Base-by-base conservation (phyloP, 805 yeast species). In the Zygosaccharomyces gambellarensis region DNA sequence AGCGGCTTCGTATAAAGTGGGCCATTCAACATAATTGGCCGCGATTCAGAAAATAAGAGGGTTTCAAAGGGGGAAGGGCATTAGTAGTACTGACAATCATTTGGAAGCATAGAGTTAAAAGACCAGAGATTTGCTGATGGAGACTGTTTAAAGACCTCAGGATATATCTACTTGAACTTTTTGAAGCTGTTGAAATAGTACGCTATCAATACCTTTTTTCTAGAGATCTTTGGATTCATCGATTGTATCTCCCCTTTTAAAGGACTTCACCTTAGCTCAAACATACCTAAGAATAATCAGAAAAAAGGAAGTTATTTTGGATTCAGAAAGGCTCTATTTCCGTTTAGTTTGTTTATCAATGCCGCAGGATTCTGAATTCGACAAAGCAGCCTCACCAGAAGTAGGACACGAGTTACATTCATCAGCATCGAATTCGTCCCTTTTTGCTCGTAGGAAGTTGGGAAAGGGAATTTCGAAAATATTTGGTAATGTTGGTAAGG, bases 381-480 rank as follows among this genome's bases (percentile, higher is more conserved):
- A 43, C 17, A 43, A 19, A 14, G 25, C 43, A 31, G 29, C 41
- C 5, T 43, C 55, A 4, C 52, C 45, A 19, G 52, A 43, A 27
- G 47, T 39, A 23, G 52, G 50, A 12, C 45, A 46, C 39, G 49
- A 50, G 2, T 36, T 47, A 9, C 39, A 49, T 27, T 52, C 55
- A 23, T 27, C 49, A 6, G 42, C 49, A 36, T 52, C 55, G 14
- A 47, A 32, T 27, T 46, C 50, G 3, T 49, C 55, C n/a, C 22
- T 47, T 4, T 48, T 52, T 25, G 51, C 42, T 8, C 49, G 45
- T 22, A 32, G 49, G 12, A 52, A 47, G 22, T 27, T 52, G 38
- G 46, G 46, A 4, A 52, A 46, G 28, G 52, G 52, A 25, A 43
- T 52, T 10, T 46, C 46, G 4, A 52, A 49, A 22, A 27, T 52